A percentile compares a stretch with the other conserved stretches of the same genome.
Evolutionary conservation across 139 green algal species (phyloP).

Genomic region (Eudorina sp.): DNA sequence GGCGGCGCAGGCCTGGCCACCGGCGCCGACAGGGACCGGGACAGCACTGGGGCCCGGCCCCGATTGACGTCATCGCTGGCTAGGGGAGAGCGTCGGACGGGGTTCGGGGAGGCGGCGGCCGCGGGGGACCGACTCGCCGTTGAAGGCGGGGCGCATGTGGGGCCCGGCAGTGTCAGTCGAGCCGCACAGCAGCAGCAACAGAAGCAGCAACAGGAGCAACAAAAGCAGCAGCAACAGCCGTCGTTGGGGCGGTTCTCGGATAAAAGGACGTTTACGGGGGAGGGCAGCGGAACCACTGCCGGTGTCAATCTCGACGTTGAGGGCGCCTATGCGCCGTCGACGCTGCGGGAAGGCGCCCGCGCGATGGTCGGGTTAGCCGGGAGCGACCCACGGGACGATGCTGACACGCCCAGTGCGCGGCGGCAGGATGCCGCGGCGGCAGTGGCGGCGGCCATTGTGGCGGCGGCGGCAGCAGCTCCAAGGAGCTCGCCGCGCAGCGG

Average conservation of each 20-base stretch:
- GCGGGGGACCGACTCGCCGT: too few relatives aligned
- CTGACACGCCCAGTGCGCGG: background rate
- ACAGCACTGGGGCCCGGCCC: background rate
- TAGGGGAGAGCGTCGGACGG: background rate
- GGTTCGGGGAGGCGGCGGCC: background rate
- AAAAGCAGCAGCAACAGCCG: too few relatives aligned
- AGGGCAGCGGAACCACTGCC: background rate
- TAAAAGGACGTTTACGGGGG: background rate
- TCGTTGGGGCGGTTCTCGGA: background rate
- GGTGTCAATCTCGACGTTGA: background rate
- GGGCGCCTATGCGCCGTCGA: background rate
- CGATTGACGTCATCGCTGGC: background rate
- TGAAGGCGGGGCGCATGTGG: background rate
- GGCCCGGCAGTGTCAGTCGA: background rate
- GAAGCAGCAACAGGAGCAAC: background rate
- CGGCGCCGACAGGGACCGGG: background rate
- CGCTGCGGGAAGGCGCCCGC: too few relatives aligned
- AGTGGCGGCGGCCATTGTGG: background rate
- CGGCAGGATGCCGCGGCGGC: background rate
- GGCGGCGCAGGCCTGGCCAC: background rate
- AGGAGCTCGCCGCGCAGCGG: too few relatives aligned
- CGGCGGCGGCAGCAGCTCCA: too few relatives aligned
- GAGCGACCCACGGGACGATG: background rate
- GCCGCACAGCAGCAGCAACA: background rate
- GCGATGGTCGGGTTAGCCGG: too few relatives aligned